Conservation (phyloP, 2,329 filamentous ascomycete species). For the Colletotrichum sp. region DNA sequence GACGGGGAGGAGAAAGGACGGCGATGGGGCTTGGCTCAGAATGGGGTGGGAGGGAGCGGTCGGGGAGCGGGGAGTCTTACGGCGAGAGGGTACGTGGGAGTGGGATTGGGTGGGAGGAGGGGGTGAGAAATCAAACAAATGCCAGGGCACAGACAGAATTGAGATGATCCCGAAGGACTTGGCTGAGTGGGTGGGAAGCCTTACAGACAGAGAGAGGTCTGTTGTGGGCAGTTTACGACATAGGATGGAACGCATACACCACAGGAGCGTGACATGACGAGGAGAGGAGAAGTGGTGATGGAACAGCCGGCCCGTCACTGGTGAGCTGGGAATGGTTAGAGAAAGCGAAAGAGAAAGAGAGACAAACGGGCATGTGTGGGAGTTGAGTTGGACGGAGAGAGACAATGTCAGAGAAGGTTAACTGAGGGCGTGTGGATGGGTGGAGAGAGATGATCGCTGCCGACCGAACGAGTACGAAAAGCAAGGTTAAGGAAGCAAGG, state of each 20-base stretch:
- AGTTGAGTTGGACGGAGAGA: neutral
- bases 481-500: conserved; percentile 5
- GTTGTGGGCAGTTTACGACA: neutral
- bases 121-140: conserved; percentile 3
- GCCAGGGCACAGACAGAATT: conserved; percentile 11
- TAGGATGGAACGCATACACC: neutral
- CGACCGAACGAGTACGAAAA: conserved; percentile 20
- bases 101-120: neutral
- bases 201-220: neutral
- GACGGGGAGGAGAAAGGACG: conserved; percentile 7
- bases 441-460: neutral
- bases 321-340: neutral
- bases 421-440: neutral
- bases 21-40: neutral
- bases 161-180: conserved; percentile 4
- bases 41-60: neutral
- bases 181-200: neutral
- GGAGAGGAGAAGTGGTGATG: neutral
- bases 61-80: conserved; percentile 1
- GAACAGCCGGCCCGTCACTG: neutral
- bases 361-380: neutral
- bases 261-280: neutral
- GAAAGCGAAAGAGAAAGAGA: conserved; percentile 14
- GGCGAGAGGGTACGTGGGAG: neutral
- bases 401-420: conserved; percentile 19